These are phyloP conservation scores for Trichoderma sp. DNA, from an alignment of 2,329 filamentous ascomycete species.

Conservation along the genomic window DNA sequence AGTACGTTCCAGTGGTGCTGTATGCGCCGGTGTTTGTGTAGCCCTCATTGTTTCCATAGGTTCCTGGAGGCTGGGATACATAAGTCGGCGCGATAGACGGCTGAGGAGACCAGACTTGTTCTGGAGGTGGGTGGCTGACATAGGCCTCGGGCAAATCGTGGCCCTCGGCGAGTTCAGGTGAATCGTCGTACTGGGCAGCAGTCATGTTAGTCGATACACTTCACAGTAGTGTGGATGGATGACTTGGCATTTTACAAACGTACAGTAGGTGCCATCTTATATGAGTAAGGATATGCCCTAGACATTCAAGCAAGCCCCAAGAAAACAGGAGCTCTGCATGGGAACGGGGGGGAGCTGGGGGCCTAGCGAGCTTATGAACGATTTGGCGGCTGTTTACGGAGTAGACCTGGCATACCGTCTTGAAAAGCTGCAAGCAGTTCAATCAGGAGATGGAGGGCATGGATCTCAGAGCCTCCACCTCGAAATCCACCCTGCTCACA, in stretches of 20 bases:
- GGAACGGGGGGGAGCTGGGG: constrained; percentile 1
- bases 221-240: background rate
- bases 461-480: background rate
- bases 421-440: background rate
- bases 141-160: constrained; percentile 6
- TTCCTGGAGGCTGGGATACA: background rate
- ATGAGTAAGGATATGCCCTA: background rate
- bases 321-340: background rate
- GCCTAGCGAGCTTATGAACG: constrained; percentile 7
- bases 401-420: background rate
- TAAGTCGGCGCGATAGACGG: constrained; percentile 7
- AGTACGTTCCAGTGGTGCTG: background rate
- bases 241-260: background rate
- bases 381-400: background rate
- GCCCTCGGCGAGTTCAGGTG: background rate
- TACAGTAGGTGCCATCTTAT: constrained; percentile 11
- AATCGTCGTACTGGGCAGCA: background rate
- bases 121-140: background rate
- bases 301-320: constrained; percentile 6
- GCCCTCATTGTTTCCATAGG: background rate
- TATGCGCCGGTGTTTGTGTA: background rate
- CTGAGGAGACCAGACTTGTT: constrained; percentile 5
- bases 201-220: background rate
- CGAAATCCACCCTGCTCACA: background rate
- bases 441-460: constrained; percentile 4